Conservation (phyloP, 2,329 filamentous ascomycete species). For the Didymella glomerata region DNA sequence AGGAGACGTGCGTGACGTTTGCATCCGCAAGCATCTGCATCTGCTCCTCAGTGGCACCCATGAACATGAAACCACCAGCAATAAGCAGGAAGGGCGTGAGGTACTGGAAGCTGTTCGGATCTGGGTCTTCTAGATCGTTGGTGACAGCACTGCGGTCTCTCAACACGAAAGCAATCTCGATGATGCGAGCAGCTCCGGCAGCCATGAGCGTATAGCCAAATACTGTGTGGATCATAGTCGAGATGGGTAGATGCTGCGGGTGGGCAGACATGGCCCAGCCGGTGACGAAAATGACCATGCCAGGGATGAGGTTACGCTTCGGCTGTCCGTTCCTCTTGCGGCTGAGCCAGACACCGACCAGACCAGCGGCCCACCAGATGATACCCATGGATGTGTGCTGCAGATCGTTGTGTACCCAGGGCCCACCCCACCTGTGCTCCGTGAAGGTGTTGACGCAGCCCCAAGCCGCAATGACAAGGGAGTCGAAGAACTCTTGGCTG, state of each 20-base stretch:
- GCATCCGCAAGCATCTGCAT: constrained; percentile 79
- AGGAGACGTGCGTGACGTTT: constrained; percentile 86
- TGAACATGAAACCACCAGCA: constrained; percentile 93
- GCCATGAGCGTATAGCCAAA: constrained; percentile 98
- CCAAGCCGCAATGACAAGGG: constrained; percentile 88
- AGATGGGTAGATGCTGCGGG: constrained; percentile 82
- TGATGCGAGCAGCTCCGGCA: constrained; percentile 81
- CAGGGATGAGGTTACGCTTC: constrained; percentile 91
- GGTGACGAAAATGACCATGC: constrained; percentile 87
- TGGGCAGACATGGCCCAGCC: constrained; percentile 96
- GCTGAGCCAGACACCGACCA: constrained; percentile 92
- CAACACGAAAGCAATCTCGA: constrained; percentile 90
- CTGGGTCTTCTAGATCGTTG: constrained; percentile 71
- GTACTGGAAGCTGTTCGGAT: constrained; percentile 77
- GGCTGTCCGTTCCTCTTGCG: constrained; percentile 82
- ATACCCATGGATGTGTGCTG: constrained; percentile 99
- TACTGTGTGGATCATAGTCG: constrained; percentile 84
- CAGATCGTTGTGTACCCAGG: constrained; percentile 92
- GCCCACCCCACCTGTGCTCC: constrained; percentile 89
- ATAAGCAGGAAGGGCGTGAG: constrained; percentile 79
- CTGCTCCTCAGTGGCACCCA: constrained; percentile 97
- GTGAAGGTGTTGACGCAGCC: constrained; percentile 98
- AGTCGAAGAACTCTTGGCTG: constrained; percentile 97
- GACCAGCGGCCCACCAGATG: constrained; percentile 94
- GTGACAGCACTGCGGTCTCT: constrained; percentile 72